Base-by-base conservation (phyloP, 164 flowering plant genomes). In the Sextonia rubra region DNA sequence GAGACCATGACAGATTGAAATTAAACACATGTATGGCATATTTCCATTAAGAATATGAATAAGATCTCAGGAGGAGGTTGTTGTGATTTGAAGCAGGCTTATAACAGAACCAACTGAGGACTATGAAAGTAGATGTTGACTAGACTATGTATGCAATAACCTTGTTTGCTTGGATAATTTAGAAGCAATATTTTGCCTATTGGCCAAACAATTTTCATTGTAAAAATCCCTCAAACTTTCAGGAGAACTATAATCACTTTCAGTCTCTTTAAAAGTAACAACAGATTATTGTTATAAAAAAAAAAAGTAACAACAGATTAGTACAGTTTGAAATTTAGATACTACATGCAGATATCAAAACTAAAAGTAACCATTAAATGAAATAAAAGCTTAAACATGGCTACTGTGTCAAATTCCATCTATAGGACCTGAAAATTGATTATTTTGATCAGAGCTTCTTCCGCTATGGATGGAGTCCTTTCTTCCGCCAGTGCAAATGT, bases 401-500 rank as follows among this genome's bases (percentile, higher is more conserved):
- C 80, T 85, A 70, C 91, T 89, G 75, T 89, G 84, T 14, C 86
- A 87, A 20, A 77, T 37, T 56, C 61, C 84, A 44, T 71, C 80
- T 58, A 80, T 11, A 23, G 32, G 47, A 26, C 77, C 81, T 30
- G 77, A 69, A 18, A 18, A 65, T 29, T 74, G 27, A 22, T 26
- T 69, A 47, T 70, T 75, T 52, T 11, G 66, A 56, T 69, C 76
- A 0, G 74, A 52, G 62, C 67, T 81, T 48, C 91, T n/a, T n/a
- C n/a, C n/a, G n/a, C n/a, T n/a, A n/a, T n/a, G n/a, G n/a, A n/a
- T n/a, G n/a, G n/a, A n/a, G n/a, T n/a, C n/a, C n/a, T n/a, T n/a
- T n/a, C n/a, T n/a, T n/a, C n/a, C n/a, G n/a, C n/a, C n/a, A n/a
- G n/a, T n/a, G n/a, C n/a, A n/a, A n/a, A n/a, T n/a, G n/a, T n/a